These are phyloP conservation scores for Noccaea bulbosa DNA, from an alignment of 345 rosid genomes.

Conservation along the genomic window DNA sequence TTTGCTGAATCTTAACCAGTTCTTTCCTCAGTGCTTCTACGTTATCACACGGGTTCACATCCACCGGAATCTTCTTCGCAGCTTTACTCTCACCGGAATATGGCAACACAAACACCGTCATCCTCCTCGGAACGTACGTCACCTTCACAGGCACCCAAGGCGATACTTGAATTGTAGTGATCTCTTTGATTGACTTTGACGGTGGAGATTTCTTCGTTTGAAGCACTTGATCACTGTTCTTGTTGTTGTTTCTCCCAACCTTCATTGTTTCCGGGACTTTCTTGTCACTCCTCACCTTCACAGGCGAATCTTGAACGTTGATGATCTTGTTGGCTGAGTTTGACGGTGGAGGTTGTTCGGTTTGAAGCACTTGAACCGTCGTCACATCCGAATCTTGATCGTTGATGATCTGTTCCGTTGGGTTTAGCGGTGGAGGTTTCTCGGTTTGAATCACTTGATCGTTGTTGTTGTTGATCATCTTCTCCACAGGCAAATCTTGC, in stretches of 20 bases:
- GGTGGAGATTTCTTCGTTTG: slow-evolving; percentile 42
- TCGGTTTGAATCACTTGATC: background rate
- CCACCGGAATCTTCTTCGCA: slow-evolving; percentile 58
- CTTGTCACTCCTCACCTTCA: background rate
- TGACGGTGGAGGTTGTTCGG: slow-evolving; percentile 42
- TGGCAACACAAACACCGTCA: slow-evolving; percentile 62
- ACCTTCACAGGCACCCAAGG: slow-evolving; percentile 11
- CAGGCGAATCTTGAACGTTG: slow-evolving; percentile 19
- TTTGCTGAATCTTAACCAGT: slow-evolving; percentile 60
- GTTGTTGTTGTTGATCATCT: background rate
- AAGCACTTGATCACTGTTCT: slow-evolving; percentile 26
- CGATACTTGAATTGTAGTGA: slow-evolving; percentile 40
- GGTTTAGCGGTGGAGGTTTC: background rate
- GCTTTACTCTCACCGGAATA: slow-evolving; percentile 46
- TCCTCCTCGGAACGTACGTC: slow-evolving; percentile 40
- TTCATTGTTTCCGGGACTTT: too few species aligned
- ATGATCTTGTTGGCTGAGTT: slow-evolving; percentile 37
- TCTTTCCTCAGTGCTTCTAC: slow-evolving; percentile 73
- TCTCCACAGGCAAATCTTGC: too few species aligned
- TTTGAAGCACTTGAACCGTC: slow-evolving; percentile 33
- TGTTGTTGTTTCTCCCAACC: background rate
- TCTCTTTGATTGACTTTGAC: slow-evolving; percentile 38
- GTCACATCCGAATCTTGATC: background rate
- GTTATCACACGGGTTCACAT: slow-evolving; percentile 56
- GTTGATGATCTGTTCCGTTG: slow-evolving; percentile 15